Evolutionary conservation across 108 stramenopile genomes (phyloP).

Genomic region (Conticribra guillardii): DNA sequence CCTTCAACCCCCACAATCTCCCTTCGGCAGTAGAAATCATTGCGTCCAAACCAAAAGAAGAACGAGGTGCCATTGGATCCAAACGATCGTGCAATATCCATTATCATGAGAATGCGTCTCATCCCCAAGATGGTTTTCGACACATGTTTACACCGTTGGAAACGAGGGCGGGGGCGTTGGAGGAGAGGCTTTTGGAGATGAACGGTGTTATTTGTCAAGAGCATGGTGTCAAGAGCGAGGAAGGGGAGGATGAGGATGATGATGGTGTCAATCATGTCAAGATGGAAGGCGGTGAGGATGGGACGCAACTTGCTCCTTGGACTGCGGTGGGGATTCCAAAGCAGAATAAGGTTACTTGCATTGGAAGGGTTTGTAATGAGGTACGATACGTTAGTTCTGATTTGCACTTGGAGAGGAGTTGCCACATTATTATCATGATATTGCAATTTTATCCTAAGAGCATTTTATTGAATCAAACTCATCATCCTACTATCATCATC

Average conservation of each 20-base stretch:
- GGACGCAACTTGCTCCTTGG: no score
- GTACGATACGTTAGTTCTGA: slow-evolving; percentile 21
- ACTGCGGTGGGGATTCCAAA: slow-evolving; percentile 89
- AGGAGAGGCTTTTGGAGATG: slow-evolving; percentile 69
- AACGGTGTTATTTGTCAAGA: slow-evolving; percentile 58
- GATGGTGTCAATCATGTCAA: background rate
- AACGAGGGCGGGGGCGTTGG: slow-evolving; percentile 78
- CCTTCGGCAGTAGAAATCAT: background rate
- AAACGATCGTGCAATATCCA: slow-evolving; percentile 15
- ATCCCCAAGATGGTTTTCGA: slow-evolving; percentile 62
- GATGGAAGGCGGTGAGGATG: slow-evolving; percentile 27
- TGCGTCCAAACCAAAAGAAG: no score
- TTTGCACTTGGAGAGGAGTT: background rate
- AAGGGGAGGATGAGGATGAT: slow-evolving; percentile 5
- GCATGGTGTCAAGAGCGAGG: slow-evolving; percentile 51
- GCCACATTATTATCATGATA: background rate
- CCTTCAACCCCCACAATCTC: slow-evolving; percentile 48
- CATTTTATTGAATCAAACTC: no score
- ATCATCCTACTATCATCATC: no score
- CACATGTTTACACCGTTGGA: slow-evolving; percentile 95
- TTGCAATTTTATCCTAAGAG: background rate
- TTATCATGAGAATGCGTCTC: slow-evolving; percentile 14
- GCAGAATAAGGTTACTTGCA: slow-evolving; percentile 78
- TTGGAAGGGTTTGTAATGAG: slow-evolving; percentile 95
- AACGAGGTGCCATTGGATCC: no score